Base-by-base conservation (phyloP, 345 rosid genomes). In the Tarenaya hassleriana region DNA sequence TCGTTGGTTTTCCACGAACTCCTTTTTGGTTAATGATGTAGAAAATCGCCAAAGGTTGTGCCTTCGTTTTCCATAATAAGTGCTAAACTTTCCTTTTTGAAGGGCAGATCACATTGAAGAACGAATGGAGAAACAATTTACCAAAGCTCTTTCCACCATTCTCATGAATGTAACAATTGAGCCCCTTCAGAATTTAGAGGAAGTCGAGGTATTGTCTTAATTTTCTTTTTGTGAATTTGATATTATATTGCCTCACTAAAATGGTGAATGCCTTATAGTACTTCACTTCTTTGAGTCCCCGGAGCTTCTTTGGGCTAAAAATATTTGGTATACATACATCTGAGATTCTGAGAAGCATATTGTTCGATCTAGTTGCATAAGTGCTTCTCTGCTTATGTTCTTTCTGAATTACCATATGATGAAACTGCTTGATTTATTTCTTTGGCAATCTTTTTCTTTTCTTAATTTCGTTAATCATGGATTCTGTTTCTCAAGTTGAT, bases 101-200 rank as follows among this genome's bases (percentile, higher is more conserved):
- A 67, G 55, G 49, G 19, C 79, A 92, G 98, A 80, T 78, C 68
- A 73, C 16, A 60, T 92, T 1, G 81, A 79, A 69, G 46, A 67
- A 56, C 74, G 61, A 56, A 37, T 81, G 84, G 65, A 75, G 20
- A 83, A 61, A 42, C 56, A 79, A 11, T 77, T 88, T 39, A 63
- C 66, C 52, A 66, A 52, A 70, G 91, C 72, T 60, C 69, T 76
- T 49, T 88, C 85, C 9, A 41, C 81, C 1, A 45, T 70, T 61
- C 81, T 92, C 56, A 79, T 74, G 10, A 74, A 79, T 73, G 67
- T 88, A 72, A 55, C 65, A 2, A 51, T 92, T n/a, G 80, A 79
- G 38, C 29, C 69, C 39, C 66, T 77, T 34, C 87, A 83, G 54
- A 75, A 75, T 78, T 74, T 75, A 50, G 74, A 73, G 16, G 79